These are phyloP conservation scores for Sclerotinia subarctica DNA, from an alignment of 2,329 filamentous ascomycete genomes.

Conservation along the genomic window DNA sequence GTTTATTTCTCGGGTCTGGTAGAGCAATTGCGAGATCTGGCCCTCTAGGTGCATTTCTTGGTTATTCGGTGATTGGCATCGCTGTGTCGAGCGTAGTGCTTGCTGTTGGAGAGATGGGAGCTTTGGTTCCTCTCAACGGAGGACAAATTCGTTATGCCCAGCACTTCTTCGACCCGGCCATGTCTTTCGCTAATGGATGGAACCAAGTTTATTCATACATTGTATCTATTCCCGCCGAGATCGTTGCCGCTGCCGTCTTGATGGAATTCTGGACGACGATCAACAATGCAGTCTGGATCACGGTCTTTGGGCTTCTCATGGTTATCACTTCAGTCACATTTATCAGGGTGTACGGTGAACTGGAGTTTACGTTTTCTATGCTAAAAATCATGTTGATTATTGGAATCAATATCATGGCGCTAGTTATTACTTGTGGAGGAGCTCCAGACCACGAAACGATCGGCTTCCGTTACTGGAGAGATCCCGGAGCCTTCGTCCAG, in stretches of 20 bases:
- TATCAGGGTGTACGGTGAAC: conserved; percentile 46
- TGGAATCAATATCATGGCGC: conserved; percentile 55
- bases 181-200: conserved; percentile 38
- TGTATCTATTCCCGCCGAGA: conserved; percentile 47
- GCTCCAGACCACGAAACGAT: conserved; percentile 55
- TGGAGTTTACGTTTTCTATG: conserved; percentile 52
- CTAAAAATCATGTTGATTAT: conserved; percentile 61
- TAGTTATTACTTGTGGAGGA: conserved; percentile 50
- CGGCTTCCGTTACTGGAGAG: conserved; percentile 52
- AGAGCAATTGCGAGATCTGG: conserved; percentile 47
- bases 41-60: conserved; percentile 46
- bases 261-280: conserved; percentile 63
- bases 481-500: conserved; percentile 64
- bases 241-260: conserved; percentile 59
- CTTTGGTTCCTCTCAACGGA: conserved; percentile 39
- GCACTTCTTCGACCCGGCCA: conserved; percentile 40
- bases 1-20: conserved; percentile 52
- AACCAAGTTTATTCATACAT: conserved; percentile 38
- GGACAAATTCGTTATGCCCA: conserved; percentile 39
- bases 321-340: conserved; percentile 40
- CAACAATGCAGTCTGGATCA: conserved; percentile 45
- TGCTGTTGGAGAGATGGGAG: conserved; percentile 39
- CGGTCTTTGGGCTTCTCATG: conserved; percentile 41
- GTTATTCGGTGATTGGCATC: conserved; percentile 36
- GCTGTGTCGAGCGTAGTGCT: conserved; percentile 47